These are phyloP conservation scores for Beauveria asiatica DNA, from an alignment of 2,329 filamentous ascomycete species.

Conservation along the genomic window DNA sequence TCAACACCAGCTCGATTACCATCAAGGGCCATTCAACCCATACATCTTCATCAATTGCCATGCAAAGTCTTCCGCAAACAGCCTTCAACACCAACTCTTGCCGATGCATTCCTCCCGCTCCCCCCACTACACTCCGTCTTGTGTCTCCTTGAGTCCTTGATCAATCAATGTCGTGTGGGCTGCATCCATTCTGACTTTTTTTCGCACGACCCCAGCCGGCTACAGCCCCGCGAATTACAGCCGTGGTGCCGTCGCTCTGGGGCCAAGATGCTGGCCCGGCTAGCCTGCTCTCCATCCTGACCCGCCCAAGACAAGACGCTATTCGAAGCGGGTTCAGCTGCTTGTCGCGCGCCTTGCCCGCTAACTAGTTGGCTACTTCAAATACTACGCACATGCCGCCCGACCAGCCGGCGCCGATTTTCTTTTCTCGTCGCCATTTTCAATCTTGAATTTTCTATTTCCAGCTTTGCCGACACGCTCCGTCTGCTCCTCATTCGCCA, in stretches of 20 bases:
- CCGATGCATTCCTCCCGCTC: neutral
- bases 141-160: neutral
- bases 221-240: neutral
- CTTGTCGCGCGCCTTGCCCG: neutral
- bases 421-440: neutral
- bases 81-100: no score
- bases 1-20: no score
- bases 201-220: neutral
- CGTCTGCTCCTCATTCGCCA: neutral
- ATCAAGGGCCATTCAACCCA: no score
- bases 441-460: neutral
- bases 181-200: neutral
- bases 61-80: no score
- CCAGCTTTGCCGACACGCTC: neutral
- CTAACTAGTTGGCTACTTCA: conserved; percentile 4
- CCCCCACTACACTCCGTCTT: neutral
- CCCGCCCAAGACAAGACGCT: conserved; percentile 2
- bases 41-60: no score
- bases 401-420: neutral
- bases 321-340: neutral
- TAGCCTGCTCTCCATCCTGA: neutral
- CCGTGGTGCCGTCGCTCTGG: neutral
- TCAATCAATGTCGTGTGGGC: neutral
- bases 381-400: conserved; percentile 5
- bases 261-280: neutral